Evolutionary conservation across 768 basidiomycete species (phyloP).

Genomic region (Panaeolus cyanescens): DNA sequence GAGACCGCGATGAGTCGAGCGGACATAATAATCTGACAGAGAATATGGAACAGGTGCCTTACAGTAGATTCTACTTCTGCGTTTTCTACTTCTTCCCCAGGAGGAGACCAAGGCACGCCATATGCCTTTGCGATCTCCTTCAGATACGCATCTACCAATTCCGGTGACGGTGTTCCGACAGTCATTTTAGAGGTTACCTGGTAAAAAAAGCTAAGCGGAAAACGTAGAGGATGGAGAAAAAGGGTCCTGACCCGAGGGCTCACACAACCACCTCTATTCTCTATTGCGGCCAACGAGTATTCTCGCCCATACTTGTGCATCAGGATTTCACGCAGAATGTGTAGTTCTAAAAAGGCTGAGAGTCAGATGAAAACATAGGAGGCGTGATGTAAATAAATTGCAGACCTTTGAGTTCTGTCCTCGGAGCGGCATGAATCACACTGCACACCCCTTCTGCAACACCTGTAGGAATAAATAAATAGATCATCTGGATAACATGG

Average conservation of each 20-base stretch:
- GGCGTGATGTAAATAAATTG: background rate
- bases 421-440: constrained; percentile 88
- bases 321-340: constrained; percentile 87
- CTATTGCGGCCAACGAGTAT: constrained; percentile 83
- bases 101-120: constrained; percentile 65
- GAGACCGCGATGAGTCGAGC: background rate
- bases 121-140: constrained; percentile 90
- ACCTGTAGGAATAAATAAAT: constrained; percentile 23
- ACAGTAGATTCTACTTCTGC: constrained; percentile 40
- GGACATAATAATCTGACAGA: background rate
- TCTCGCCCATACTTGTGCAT: constrained; percentile 97
- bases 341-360: constrained; percentile 61
- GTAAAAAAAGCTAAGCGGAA: constrained; percentile 4
- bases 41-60: background rate
- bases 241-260: constrained; percentile 69
- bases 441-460: constrained; percentile 81
- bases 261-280: constrained; percentile 81
- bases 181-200: constrained; percentile 79
- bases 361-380: background rate
- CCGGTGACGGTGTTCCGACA: constrained; percentile 66
- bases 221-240: background rate
- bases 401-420: constrained; percentile 87
- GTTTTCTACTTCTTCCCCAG: constrained; percentile 17
- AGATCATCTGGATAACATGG: background rate
- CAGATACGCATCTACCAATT: constrained; percentile 87